Evolutionary conservation across 2,329 filamentous ascomycete genomes (phyloP), one percentile per base, ranked within the genome.

Genomic region (Tolypocladium ovalisporum): DNA sequence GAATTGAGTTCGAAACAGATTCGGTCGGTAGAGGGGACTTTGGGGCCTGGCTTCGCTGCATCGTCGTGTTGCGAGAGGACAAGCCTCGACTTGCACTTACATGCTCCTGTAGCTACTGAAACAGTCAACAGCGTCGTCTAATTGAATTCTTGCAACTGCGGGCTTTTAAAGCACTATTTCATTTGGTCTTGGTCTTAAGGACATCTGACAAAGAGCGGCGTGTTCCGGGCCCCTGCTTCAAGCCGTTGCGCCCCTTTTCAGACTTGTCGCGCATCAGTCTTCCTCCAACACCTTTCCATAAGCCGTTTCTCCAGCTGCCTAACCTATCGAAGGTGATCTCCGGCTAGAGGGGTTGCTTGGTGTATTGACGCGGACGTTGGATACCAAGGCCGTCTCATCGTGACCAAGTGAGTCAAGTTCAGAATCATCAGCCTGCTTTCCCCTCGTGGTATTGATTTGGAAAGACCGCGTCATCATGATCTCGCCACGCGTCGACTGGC

Each of bases 391-490:
- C 24, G 44, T 9, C 15, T 47, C 44, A 8, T 47, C 44, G 24
- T 47, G 44, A 15, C 13, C 7, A 1, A 5, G 5, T 9, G 15
- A 17, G 13, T 47, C 44, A 17, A 29, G 5, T 13, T 17, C 22
- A 29, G 24, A 27, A 9, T 47, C 24, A 13, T 29, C 24, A 19
- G 27, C 27, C 2, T 47, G 13, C 15, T 47, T 19, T 1, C 44
- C 44, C 15, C 3, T 47, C 15, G 44, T 29, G 27, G 44, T 29
- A 29, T 47, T 24, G 44, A 47, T 19, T 24, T 47, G 44, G 10
- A 47, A 47, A 3, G 44, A 47, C 24, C 65, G 62, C 6, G 67
- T 69, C 59, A 70, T 24, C 54, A 68, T 62, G 7, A 70, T 70
- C n/a, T 67, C 65, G 39, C 65, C 67, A 1, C 59, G 44, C 7